Evolutionary conservation across 2,329 filamentous ascomycete genomes (phyloP), one percentile per base, ranked within the genome.

Genomic region (Alternaria triticimaculans): DNA sequence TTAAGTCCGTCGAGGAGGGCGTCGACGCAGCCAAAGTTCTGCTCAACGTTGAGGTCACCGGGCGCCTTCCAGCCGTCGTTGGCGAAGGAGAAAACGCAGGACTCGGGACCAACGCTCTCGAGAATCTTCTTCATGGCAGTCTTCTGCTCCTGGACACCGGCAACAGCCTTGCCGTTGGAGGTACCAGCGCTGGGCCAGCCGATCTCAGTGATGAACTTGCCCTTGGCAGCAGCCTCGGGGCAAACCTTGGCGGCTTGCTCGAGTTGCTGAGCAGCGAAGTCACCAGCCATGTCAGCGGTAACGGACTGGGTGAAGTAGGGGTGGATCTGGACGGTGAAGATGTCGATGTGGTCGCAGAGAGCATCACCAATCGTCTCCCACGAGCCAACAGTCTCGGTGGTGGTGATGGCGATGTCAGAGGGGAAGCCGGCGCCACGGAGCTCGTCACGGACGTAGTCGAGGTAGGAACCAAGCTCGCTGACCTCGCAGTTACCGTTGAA

Each of bases 311-410:
- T 96, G 91, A 97, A 98, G 91, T 92, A 97, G 72, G 94, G 90
- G 85, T 98, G 94, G 76, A 96, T 89, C 87, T 97, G 97, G 82
- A 89, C 89, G 81, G 90, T 92, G 41, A 93, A 87, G 65, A 96
- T 84, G 78, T 97, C 94, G 63, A 97, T 86, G 73, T 86, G 87
- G 37, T 76, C 73, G 87, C 95, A 97, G 66, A 97, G 86, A 53
- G 66, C 81, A 30, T 78, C 74, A 60, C 85, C 87, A 68, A 90
- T 85, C 56, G 83, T 71, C 82, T 93, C 84, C 88, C 93, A 94
- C 78, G 91, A 86, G 81, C 90, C 87, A 73, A 97, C 87, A 59
- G 94, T 90, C 85, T 98, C 95, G 67, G 94, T 91, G 74, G 93
- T 96, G 78, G 94, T 96, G 84, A 90, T 57, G 63, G 77, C 73